Conservation (phyloP, 345 rosid genomes). For the Eucalyptus erythrocorys region DNA sequence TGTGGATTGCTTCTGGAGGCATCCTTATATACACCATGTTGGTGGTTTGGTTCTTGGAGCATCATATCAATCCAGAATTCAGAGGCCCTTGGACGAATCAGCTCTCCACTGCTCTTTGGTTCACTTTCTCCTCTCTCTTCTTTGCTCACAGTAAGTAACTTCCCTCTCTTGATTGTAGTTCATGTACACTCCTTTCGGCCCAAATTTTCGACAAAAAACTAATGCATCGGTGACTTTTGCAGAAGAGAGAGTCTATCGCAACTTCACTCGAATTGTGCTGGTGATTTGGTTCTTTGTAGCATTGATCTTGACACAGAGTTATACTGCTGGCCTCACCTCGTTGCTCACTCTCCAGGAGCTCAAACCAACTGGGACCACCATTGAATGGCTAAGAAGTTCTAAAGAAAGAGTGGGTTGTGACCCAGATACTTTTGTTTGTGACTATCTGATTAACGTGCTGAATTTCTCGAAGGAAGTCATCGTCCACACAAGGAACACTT, state of each 20-base stretch:
- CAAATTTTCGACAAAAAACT: background rate
- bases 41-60: slow-evolving; percentile 41
- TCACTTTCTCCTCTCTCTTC: slow-evolving; percentile 41
- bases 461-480: slow-evolving; percentile 4
- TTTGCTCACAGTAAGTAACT: slow-evolving; percentile 41
- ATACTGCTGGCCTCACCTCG: slow-evolving; percentile 50
- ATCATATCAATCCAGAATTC: slow-evolving; percentile 19
- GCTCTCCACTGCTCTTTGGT: slow-evolving; percentile 25
- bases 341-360: slow-evolving; percentile 35
- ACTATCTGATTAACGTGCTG: slow-evolving; percentile 18
- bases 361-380: slow-evolving; percentile 13
- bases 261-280: slow-evolving; percentile 30
- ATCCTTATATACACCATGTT: slow-evolving; percentile 28
- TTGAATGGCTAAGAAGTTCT: slow-evolving; percentile 9
- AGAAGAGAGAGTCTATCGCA: slow-evolving; percentile 31
- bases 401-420: slow-evolving; percentile 34
- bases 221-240: background rate
- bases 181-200: background rate
- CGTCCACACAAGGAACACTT: background rate
- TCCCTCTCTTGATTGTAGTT: background rate
- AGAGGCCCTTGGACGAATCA: slow-evolving; percentile 20
- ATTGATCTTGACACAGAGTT: slow-evolving; percentile 41
- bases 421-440: slow-evolving; percentile 24
- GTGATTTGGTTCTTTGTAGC: slow-evolving; percentile 52
- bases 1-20: slow-evolving; percentile 35